phyloP scores from a whole-genome alignment of 176 grass and related monocot species.

The Aegilops umbellulata region DNA sequence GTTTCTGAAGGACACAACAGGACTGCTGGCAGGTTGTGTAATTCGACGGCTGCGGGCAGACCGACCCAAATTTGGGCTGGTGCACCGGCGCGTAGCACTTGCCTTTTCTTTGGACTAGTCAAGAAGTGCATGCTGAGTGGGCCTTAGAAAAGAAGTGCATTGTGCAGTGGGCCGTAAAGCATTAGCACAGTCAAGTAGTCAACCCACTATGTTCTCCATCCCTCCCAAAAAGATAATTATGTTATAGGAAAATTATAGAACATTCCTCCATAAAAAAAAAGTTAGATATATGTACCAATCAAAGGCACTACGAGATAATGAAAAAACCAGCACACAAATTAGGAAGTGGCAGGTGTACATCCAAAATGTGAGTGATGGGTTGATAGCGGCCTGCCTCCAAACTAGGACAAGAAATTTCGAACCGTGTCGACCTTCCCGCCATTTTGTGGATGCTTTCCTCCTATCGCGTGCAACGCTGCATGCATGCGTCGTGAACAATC shows the following conservation, averaged over 20 bases:
- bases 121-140: not conserved
- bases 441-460: not conserved
- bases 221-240: not conserved
- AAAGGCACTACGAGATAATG: not conserved
- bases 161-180: not conserved
- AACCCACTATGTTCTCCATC: not conserved
- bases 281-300: constrained; percentile 22
- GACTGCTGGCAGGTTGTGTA: too few relatives aligned
- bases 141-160: not conserved
- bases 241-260: too few relatives aligned
- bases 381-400: not conserved
- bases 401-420: not conserved
- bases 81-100: too few relatives aligned
- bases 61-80: too few relatives aligned
- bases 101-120: not conserved
- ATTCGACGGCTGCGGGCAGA: too few relatives aligned
- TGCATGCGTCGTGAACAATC: not conserved
- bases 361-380: not conserved
- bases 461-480: not conserved
- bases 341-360: not conserved
- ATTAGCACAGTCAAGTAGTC: not conserved
- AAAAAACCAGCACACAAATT: not conserved
- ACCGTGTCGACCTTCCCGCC: constrained; percentile 4
- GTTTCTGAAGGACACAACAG: too few relatives aligned
- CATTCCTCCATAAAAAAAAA: not conserved